Conservation (phyloP, 2,329 filamentous ascomycete species). For the Stromatinia cepivora region DNA sequence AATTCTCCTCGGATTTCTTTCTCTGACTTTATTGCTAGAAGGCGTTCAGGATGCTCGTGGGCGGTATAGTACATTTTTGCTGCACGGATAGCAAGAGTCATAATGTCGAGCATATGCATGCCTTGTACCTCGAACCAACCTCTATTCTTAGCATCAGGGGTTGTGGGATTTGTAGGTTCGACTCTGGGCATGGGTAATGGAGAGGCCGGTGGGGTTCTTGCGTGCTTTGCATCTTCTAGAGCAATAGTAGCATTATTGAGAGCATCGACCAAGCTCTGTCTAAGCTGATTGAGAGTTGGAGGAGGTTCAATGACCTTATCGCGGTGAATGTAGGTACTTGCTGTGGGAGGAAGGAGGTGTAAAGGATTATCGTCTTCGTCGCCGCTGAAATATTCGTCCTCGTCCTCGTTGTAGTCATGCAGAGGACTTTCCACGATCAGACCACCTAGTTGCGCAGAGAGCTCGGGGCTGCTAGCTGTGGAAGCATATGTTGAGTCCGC, state of each 20-base stretch:
- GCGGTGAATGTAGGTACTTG: constrained; percentile 90
- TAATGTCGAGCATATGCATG: constrained; percentile 86
- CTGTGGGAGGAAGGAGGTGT: constrained; percentile 91
- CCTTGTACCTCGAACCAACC: constrained; percentile 87
- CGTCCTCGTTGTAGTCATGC: constrained; percentile 49
- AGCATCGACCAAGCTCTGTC: constrained; percentile 65
- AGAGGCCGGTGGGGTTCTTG: constrained; percentile 32
- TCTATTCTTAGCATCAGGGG: constrained; percentile 42
- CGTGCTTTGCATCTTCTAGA: constrained; percentile 57
- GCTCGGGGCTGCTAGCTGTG: constrained; percentile 60
- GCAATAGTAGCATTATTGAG: constrained; percentile 69
- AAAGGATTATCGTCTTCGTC: constrained; percentile 62
- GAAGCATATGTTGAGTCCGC: constrained; percentile 61
- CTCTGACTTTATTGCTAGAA: constrained; percentile 86
- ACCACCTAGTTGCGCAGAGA: constrained; percentile 40
- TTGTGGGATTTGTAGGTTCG: constrained; percentile 34
- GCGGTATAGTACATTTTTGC: constrained; percentile 96
- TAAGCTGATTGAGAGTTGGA: constrained; percentile 78
- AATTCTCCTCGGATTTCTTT: constrained; percentile 81
- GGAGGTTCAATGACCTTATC: constrained; percentile 80
- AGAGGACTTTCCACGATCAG: constrained; percentile 43
- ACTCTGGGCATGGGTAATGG: constrained; percentile 28
- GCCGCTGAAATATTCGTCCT: constrained; percentile 49
- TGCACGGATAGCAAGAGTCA: constrained; percentile 91
- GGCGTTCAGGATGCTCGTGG: constrained; percentile 80